These are phyloP conservation scores for Avena eriantha DNA, from an alignment of 176 grass and related monocot genomes.

Conservation along the genomic window DNA sequence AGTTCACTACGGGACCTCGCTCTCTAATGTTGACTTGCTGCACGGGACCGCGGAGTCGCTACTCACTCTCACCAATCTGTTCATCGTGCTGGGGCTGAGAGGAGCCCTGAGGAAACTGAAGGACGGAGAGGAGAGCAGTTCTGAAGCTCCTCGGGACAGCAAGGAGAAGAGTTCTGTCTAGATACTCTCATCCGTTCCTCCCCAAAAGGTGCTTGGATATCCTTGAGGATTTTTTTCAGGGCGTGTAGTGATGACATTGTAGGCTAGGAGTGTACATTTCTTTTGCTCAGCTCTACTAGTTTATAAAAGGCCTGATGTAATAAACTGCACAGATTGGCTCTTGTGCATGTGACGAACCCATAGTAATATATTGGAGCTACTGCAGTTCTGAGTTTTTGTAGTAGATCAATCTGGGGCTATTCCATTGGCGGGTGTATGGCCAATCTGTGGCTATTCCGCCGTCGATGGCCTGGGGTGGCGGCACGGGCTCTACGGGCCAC, in stretches of 20 bases:
- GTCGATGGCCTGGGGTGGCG: not conserved
- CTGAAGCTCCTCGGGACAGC: conserved; percentile 53
- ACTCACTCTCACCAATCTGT: conserved; percentile 89
- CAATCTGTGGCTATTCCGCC: too few relatives aligned
- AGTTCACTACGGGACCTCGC: conserved; percentile 82
- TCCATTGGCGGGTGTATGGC: not conserved
- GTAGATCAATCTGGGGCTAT: not conserved
- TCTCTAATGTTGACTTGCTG: conserved; percentile 84
- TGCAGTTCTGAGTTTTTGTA: not conserved
- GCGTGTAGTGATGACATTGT: not conserved
- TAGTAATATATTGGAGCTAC: conserved; percentile 2
- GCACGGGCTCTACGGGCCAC: too few relatives aligned
- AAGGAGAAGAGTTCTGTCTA: conserved; percentile 76
- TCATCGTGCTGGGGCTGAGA: conserved; percentile 81
- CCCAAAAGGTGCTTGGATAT: not conserved
- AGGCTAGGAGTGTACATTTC: not conserved
- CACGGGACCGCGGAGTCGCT: conserved; percentile 84
- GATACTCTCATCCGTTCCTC: conserved; percentile 23
- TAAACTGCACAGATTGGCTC: not conserved
- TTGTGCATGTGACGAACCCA: conserved; percentile 18
- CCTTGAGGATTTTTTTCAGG: not conserved
- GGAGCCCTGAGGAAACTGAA: conserved; percentile 68
- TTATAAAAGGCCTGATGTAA: not conserved
- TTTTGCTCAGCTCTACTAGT: not conserved
- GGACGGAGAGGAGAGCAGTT: conserved; percentile 39